These are phyloP conservation scores for Hyphopichia fennica DNA, from an alignment of 1,139 yeast genomes.

Conservation along the genomic window DNA sequence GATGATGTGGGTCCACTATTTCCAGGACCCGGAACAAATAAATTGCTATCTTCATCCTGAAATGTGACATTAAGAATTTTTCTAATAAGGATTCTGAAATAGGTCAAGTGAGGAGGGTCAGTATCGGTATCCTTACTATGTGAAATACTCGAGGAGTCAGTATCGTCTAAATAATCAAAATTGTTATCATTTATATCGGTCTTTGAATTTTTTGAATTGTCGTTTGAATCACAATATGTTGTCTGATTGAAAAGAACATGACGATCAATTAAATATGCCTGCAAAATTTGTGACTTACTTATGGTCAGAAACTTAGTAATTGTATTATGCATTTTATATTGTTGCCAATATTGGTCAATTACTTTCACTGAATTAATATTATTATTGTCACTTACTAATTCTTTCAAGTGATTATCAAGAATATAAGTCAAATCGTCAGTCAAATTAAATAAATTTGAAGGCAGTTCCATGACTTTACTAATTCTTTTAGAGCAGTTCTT, in stretches of 20 bases:
- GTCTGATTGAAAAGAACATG: constrained; percentile 1
- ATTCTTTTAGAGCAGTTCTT: constrained; percentile 23
- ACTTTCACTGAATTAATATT: constrained; percentile 13
- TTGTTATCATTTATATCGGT: too few relatives aligned
- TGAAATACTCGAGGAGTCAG: neutral
- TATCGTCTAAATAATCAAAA: neutral
- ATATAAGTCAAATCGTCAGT: constrained; percentile 26
- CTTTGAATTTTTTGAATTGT: neutral
- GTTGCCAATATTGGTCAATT: constrained; percentile 12
- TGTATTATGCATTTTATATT: neutral
- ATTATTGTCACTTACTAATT: constrained; percentile 15
- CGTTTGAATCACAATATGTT: too few relatives aligned
- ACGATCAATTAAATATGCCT: neutral
- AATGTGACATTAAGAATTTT: constrained; percentile 23
- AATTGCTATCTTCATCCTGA: constrained; percentile 4
- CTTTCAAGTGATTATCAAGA: constrained; percentile 27
- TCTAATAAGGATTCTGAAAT: constrained; percentile 25
- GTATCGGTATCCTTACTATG: neutral
- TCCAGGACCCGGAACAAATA: neutral
- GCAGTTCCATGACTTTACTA: constrained; percentile 12
- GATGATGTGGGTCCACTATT: constrained; percentile 20
- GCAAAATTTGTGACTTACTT: neutral
- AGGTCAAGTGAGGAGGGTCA: constrained; percentile 12
- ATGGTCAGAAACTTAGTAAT: neutral
- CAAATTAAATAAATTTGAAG: constrained; percentile 11